Percentiles rank a stretch among this genome's conserved stretches.
These are phyloP conservation scores for Dactylonectria macrodidyma DNA, from an alignment of 2,329 filamentous ascomycete genomes.

Conservation along the genomic window DNA sequence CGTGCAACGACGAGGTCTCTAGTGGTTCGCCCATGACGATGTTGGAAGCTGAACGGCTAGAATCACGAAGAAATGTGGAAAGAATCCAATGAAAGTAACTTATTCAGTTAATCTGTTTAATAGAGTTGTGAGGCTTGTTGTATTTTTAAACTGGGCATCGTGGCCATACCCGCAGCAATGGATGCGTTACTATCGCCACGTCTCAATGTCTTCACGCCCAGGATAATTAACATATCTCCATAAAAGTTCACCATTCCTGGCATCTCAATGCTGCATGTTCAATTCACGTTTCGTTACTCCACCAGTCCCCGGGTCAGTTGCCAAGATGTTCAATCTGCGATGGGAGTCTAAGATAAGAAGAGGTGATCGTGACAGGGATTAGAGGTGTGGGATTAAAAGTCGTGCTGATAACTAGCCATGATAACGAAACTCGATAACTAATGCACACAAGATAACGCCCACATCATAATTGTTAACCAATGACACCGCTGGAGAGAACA, in stretches of 20 bases:
- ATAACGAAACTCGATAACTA: neutral
- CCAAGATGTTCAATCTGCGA: neutral
- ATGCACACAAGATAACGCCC: neutral
- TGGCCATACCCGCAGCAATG: neutral
- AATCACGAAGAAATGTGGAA: too few relatives aligned
- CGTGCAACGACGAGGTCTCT: neutral
- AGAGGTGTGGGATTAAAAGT: neutral
- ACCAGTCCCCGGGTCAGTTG: too few relatives aligned
- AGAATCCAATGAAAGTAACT: neutral
- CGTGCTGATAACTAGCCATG: neutral
- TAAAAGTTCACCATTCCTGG: too few relatives aligned
- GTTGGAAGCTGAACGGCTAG: neutral
- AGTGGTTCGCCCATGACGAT: conserved; percentile 31
- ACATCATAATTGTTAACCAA: neutral
- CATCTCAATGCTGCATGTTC: neutral
- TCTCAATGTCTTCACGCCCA: too few relatives aligned
- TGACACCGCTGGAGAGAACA: neutral
- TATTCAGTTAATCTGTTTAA: neutral
- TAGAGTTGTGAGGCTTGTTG: neutral
- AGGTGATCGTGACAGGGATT: neutral
- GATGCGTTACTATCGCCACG: too few relatives aligned
- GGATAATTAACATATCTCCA: too few relatives aligned
- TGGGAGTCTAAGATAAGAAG: neutral
- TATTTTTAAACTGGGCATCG: neutral
- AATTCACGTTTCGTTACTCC: neutral